Percentiles rank a stretch among this genome's conserved stretches.
Evolutionary conservation across 2,329 filamentous ascomycete genomes (phyloP).

Genomic region (Pseudogymnoascus sp.): DNA sequence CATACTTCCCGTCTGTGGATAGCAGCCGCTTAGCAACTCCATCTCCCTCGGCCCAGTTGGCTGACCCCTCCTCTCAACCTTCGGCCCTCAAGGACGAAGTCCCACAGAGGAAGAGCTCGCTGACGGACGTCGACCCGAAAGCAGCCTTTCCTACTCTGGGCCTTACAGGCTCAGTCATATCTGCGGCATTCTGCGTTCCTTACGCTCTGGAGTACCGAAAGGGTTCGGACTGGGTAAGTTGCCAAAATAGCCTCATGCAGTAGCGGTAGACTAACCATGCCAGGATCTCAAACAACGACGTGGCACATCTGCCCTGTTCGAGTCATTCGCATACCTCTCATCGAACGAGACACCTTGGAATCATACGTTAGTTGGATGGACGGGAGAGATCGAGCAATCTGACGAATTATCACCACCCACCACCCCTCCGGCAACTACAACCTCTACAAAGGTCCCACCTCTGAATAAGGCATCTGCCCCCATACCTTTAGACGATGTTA

Average conservation of each 20-base stretch:
- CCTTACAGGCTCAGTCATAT: conserved; percentile 58
- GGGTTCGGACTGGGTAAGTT: conserved; percentile 52
- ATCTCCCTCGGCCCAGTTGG: conserved; percentile 37
- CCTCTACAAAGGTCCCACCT: conserved; percentile 38
- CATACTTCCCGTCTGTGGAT: conserved; percentile 6
- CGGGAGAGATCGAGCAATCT: conserved; percentile 65
- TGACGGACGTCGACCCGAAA: conserved; percentile 45
- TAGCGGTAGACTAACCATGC: not conserved
- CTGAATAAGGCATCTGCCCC: conserved; percentile 72
- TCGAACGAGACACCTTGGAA: conserved; percentile 81
- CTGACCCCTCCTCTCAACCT: conserved; percentile 27
- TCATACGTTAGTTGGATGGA: conserved; percentile 90
- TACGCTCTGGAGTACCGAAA: conserved; percentile 51
- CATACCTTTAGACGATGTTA: conserved; percentile 59
- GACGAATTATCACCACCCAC: conserved; percentile 40
- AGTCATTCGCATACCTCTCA: conserved; percentile 80
- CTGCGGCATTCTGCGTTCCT: conserved; percentile 56
- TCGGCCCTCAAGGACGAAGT: conserved; percentile 31
- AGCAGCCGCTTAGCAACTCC: conserved; percentile 33
- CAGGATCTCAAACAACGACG: conserved; percentile 69
- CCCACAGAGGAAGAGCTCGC: conserved; percentile 32
- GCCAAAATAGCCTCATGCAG: not conserved
- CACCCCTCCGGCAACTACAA: conserved; percentile 41
- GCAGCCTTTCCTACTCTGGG: conserved; percentile 48
- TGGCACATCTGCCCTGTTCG: conserved; percentile 85